These are phyloP conservation scores for Talinum fruticosum DNA, from an alignment of 148 eudicot genomes.

Conservation along the genomic window DNA sequence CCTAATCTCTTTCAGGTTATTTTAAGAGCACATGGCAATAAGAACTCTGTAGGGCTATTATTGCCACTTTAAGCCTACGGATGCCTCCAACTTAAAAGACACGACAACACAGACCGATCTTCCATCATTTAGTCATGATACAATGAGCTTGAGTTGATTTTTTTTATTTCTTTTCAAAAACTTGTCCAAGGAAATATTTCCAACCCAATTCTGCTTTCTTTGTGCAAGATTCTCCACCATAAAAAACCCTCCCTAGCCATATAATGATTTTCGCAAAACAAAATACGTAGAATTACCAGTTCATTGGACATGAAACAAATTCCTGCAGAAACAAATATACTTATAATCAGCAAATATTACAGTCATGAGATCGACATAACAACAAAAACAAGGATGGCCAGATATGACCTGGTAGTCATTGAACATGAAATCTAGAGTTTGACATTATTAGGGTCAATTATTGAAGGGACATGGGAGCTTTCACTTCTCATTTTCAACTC, in stretches of 20 bases:
- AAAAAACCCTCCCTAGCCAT: not conserved
- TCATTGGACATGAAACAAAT: constrained; percentile 97
- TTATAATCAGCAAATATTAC: constrained; percentile 26
- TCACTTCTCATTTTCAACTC: not conserved
- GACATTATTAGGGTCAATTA: not conserved
- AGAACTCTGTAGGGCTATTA: not conserved
- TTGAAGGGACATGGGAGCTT: not conserved
- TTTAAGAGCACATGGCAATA: not conserved
- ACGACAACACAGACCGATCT: not conserved
- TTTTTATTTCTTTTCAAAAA: not conserved
- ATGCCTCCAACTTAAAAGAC: not conserved
- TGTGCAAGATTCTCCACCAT: constrained; percentile 1
- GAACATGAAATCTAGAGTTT: not conserved
- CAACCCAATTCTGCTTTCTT: not conserved
- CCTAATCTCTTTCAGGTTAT: not conserved
- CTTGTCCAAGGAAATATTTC: not conserved
- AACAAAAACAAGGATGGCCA: constrained; percentile 1
- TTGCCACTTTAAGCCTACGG: not conserved
- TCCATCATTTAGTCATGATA: not conserved
- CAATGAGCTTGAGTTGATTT: not conserved
- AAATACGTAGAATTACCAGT: constrained; percentile 51
- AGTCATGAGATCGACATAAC: not conserved
- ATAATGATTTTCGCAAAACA: not conserved
- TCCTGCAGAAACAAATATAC: constrained; percentile 56
- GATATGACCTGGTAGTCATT: not conserved